phyloP scores from a whole-genome alignment of 192 early-diverging fungal genomes.

The Gonapodya sp. region DNA sequence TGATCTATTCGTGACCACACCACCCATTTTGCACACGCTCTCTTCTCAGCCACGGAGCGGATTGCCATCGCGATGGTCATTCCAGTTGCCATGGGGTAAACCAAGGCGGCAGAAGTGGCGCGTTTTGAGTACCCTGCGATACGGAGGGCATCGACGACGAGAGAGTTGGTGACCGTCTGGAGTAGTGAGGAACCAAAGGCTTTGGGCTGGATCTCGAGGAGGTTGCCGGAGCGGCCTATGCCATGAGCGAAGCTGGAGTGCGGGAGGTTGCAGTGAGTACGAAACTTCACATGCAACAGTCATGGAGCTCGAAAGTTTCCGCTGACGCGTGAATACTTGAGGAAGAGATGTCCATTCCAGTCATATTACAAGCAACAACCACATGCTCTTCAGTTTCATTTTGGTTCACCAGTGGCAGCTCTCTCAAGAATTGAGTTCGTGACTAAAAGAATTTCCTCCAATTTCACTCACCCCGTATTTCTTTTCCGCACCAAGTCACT shows the following conservation, averaged over 20 bases:
- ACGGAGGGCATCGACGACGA: conserved; percentile 6
- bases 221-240: conserved; percentile 8
- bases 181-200: conserved; percentile 10
- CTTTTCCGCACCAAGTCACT: not conserved
- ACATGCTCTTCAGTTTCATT: too few relatives aligned
- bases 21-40: conserved; percentile 5
- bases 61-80: not conserved
- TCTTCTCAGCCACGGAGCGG: not conserved
- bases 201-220: conserved; percentile 9
- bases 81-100: conserved; percentile 8
- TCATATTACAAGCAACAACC: too few relatives aligned
- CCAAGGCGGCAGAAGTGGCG: not conserved
- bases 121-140: not conserved
- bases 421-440: too few relatives aligned
- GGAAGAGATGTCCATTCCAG: too few relatives aligned
- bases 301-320: not conserved
- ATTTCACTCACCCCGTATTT: not conserved
- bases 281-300: not conserved
- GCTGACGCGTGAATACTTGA: not conserved
- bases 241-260: not conserved
- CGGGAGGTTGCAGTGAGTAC: not conserved
- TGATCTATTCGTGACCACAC: conserved; percentile 9
- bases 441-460: too few relatives aligned
- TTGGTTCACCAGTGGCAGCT: too few relatives aligned
- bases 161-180: not conserved